phyloP scores from a whole-genome alignment of 257 asterid genomes.

The Osmanthus fragrans region DNA sequence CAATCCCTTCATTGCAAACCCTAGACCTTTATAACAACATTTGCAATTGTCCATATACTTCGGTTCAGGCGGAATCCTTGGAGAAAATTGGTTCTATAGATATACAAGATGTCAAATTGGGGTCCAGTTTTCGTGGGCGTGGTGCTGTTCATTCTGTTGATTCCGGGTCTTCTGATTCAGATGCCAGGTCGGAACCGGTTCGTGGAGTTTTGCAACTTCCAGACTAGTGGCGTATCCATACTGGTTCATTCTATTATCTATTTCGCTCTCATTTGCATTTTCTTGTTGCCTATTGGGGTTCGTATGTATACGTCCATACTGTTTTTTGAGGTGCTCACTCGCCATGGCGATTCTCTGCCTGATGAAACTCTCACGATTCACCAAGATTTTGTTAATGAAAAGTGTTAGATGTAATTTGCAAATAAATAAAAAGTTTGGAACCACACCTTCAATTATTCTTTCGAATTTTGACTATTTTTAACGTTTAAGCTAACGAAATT shows the following conservation, averaged over 20 bases:
- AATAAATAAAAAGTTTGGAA: no score
- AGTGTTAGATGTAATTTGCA: no score
- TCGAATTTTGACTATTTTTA: no score
- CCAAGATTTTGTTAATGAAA: no score
- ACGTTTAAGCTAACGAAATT: no score
- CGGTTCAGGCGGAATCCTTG: not conserved
- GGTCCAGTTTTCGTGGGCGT: constrained; percentile 88
- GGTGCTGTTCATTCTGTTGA: constrained; percentile 76
- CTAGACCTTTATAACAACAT: not conserved
- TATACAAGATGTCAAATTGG: constrained; percentile 74
- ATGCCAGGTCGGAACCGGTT: constrained; percentile 68
- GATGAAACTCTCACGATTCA: no score
- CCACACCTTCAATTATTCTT: no score
- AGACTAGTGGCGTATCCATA: constrained; percentile 79
- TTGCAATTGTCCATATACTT: not conserved
- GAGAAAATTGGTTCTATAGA: not conserved
- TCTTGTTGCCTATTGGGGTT: constrained; percentile 72
- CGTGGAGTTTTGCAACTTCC: constrained; percentile 74
- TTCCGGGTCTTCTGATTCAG: constrained; percentile 86
- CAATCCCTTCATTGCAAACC: not conserved
- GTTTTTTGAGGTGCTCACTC: no score
- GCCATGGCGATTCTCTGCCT: no score
- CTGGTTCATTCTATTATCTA: constrained; percentile 69
- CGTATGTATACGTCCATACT: constrained; percentile 44
- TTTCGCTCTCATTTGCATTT: constrained; percentile 77